Percentiles rank a stretch among this genome's conserved stretches.
Conservation (phyloP, 495 filamentous ascomycete genomes). For the Lasiosphaeria miniovina region DNA sequence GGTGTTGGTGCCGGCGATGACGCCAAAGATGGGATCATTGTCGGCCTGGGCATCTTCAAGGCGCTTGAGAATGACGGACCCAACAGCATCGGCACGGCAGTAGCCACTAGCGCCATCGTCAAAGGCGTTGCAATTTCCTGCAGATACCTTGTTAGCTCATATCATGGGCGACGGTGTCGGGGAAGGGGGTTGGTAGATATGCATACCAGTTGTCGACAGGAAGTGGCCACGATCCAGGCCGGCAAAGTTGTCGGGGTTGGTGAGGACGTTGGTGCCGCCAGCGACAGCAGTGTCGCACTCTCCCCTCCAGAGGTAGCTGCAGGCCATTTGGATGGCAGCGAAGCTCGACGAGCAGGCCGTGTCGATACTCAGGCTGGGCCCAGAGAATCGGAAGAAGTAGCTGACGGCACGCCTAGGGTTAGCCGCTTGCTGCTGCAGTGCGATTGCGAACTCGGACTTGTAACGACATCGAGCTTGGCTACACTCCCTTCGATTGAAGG, state of each 20-base stretch:
- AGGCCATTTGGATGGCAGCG: conserved; percentile 45
- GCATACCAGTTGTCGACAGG: conserved; percentile 24
- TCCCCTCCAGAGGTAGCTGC: conserved; percentile 65
- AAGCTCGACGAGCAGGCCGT: conserved; percentile 45
- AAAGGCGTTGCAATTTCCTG: conserved; percentile 25
- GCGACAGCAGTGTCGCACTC: conserved; percentile 61
- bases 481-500: no score
- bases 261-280: conserved; percentile 65
- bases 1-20: conserved; percentile 48
- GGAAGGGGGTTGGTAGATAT: background rate
- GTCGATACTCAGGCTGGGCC: conserved; percentile 41
- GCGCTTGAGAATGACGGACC: conserved; percentile 45
- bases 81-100: conserved; percentile 36
- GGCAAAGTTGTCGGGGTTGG: conserved; percentile 69
- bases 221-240: conserved; percentile 48
- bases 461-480: no score
- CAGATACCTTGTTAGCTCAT: background rate
- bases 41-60: conserved; percentile 48
- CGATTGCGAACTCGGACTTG: no score
- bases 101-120: conserved; percentile 50
- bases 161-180: background rate
- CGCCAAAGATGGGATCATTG: conserved; percentile 50
- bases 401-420: conserved; percentile 19
- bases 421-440: no score
- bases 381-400: conserved; percentile 42